Conservation (phyloP, 148 eudicot genomes). For the Rhododendron ferrugineum region DNA sequence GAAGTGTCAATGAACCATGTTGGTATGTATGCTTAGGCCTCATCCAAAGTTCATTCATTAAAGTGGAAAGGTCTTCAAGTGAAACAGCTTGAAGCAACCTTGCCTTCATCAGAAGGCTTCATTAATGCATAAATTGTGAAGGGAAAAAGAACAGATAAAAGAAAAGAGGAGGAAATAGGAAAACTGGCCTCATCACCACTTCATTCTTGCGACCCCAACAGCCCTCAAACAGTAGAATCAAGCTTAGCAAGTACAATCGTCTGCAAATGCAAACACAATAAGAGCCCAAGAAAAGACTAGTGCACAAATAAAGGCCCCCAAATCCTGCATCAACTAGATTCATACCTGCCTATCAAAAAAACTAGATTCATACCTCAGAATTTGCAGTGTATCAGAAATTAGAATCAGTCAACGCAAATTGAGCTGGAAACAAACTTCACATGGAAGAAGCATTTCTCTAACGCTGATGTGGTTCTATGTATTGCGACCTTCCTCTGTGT, state of each 20-base stretch:
- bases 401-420: conserved; percentile 1
- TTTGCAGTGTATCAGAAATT: conserved; percentile 6
- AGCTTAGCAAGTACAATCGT: neutral
- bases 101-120: neutral
- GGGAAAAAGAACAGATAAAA: neutral
- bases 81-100: neutral
- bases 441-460: neutral
- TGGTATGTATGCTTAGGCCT: neutral
- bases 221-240: neutral
- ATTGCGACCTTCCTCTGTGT: neutral
- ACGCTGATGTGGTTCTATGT: neutral
- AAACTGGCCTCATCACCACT: neutral
- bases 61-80: neutral
- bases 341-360: no score
- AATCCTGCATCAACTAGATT: neutral
- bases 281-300: neutral
- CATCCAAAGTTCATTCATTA: neutral
- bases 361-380: neutral
- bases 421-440: neutral
- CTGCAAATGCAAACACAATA: neutral
- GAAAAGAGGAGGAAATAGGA: neutral
- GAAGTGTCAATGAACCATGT: neutral
- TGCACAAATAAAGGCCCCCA: neutral
- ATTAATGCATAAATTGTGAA: neutral
- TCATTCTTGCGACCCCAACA: neutral